Base-by-base conservation (phyloP, 164 flowering plant species). In the Aristolochia contorta region DNA sequence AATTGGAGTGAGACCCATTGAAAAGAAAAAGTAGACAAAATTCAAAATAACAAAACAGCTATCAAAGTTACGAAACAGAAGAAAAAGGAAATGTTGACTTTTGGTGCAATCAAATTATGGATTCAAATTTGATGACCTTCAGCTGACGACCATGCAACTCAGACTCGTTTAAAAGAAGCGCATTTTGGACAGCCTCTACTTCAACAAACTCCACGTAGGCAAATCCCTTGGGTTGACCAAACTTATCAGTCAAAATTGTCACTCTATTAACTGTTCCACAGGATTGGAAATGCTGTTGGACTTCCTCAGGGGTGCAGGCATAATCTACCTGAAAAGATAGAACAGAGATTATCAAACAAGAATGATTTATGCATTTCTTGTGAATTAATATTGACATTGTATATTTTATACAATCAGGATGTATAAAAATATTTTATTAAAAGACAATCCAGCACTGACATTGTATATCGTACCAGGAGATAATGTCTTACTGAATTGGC, bases 251-350 rank as follows among this genome's bases (percentile, higher is more conserved):
- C 80, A 82, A 79, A 61, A 87, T 87, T 0, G 95, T 85, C 60
- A 87, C 95, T 63, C 95, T 77, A 68, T 87, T 87, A 66, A 87
- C 89, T 2, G 87, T 85, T 66, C 91, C 91, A 75, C 95, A 84
- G 4, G 94, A 81, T 52, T 84, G 86, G 54, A 87, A 87, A 72
- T 84, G 94, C 73, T 81, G 88, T 74, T 85, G 91, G 49, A 87
- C 88, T 74, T 87, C 94, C 75, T 87, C 95, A 46, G 89, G 89
- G 16, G 87, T 79, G 62, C 95, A 87, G 16, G 80, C 79, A 76
- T 87, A 87, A 76, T 87, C 91, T 22, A 87, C 95, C 95, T 87
- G 75, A 58, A 48, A 46, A 13, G 25, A 16, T 6, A 46, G 43
- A 37, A 20, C 21, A 48, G 3, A 47, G 53, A 41, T 16, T 14